These are phyloP conservation scores for Mycena vitilis DNA, from an alignment of 768 basidiomycete species.

Conservation along the genomic window DNA sequence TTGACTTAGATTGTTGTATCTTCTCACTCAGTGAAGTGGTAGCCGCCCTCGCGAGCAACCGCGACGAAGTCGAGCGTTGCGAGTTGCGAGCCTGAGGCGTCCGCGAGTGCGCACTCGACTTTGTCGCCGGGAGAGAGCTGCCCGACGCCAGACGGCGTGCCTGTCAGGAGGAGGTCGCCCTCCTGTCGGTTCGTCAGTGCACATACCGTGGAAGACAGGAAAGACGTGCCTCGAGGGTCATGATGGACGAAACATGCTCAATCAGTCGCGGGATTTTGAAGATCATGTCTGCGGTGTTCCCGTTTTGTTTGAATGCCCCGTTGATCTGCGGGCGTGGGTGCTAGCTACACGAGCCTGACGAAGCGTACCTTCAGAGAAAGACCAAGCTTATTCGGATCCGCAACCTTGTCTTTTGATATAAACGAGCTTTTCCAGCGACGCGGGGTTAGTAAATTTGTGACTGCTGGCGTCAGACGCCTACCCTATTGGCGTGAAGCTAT, in stretches of 20 bases:
- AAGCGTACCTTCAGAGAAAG: conserved; percentile 78
- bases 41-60: conserved; percentile 75
- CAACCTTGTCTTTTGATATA: conserved; percentile 77
- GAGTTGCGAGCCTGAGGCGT: conserved; percentile 65
- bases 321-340: conserved; percentile 70
- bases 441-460: too few species aligned
- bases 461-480: conserved; percentile 43
- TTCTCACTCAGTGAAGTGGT: conserved; percentile 46
- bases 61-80: conserved; percentile 74
- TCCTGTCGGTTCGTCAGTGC: conserved; percentile 62
- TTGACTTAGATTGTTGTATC: conserved; percentile 22
- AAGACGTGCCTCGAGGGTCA: conserved; percentile 87
- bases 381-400: conserved; percentile 80
- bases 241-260: conserved; percentile 93
- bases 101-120: conserved; percentile 78
- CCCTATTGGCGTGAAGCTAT: conserved; percentile 96
- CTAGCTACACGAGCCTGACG: not conserved
- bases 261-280: conserved; percentile 91
- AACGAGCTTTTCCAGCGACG: conserved; percentile 63
- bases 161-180: conserved; percentile 91
- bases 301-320: conserved; percentile 84
- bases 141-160: conserved; percentile 93
- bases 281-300: conserved; percentile 90
- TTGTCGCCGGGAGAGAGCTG: conserved; percentile 80
- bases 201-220: not conserved